Base-by-base conservation (phyloP, 208 protist genomes). In the Trypanosoma cruzi region DNA sequence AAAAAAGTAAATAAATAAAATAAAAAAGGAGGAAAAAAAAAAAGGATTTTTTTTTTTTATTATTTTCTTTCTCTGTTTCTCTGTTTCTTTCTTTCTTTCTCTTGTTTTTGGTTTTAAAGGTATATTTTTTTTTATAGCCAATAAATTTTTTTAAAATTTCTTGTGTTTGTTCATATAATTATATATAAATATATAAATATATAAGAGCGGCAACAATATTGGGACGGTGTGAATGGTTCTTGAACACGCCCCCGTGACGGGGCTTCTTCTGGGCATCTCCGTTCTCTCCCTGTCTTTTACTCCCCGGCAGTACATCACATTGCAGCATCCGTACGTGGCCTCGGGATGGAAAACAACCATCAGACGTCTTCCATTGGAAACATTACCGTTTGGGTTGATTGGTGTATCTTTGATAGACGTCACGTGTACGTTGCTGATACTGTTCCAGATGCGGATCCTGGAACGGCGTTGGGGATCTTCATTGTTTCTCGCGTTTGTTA, bases 381-480 rank as follows among this genome's bases (percentile, higher is more conserved):
- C 73, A 20, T 42, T 92, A 18, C 87, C 87, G 0, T 76, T 88
- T 59, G 87, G 84, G 5, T 60, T 71, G 0, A 64, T 86, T 32
- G 85, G 85, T 57, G 70, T 75, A n/a, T 87, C 82, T 26, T 29
- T 77, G 4, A 64, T 64, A 26, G 82, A 88, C 52, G 66, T 81
- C 0, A 1, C 74, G 0, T 74, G 80, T n/a, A 46, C 66, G 20
- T 26, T 80, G 36, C 46, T 72, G 42, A 18, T 89, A 36, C 49
- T 87, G 13, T 77, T 77, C 46, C 77, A 88, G 54, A 84, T 86
- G 74, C 81, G 84, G 44, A 67, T 62, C 13, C 76, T 93, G 28
- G 84, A 93, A 72, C 81, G 84, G 6, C 84, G 82, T 18, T 93
- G 87, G 85, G 87, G 87, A 22, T 81, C 84, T 14, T 71, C 73